Evolutionary conservation across 2,329 filamentous ascomycete species (phyloP).

Genomic region (Diplocarpon mali): DNA sequence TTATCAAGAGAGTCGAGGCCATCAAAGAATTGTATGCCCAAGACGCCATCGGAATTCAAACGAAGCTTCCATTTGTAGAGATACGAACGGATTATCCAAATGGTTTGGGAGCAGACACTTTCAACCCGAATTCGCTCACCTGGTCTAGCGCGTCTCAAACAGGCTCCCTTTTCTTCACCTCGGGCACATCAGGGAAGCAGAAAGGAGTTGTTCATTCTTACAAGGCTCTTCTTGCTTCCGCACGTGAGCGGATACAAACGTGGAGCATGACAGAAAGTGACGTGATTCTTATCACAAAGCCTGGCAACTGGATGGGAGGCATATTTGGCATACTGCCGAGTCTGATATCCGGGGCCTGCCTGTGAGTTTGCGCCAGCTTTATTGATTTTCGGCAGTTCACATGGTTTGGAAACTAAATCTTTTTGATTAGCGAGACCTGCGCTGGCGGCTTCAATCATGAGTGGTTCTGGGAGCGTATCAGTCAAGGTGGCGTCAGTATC

Average conservation of each 20-base stretch:
- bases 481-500: constrained; percentile 13
- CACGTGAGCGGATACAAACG: constrained; percentile 14
- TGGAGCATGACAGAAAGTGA: constrained; percentile 17
- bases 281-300: constrained; percentile 14
- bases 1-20: constrained; percentile 9
- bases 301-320: constrained; percentile 17
- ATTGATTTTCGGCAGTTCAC: no score
- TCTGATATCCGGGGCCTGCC: constrained; percentile 16
- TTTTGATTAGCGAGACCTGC: constrained; percentile 11
- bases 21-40: constrained; percentile 8
- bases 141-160: constrained; percentile 3
- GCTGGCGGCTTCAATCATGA: constrained; percentile 12
- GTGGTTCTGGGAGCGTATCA: constrained; percentile 19
- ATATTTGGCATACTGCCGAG: constrained; percentile 17
- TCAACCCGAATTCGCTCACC: constrained; percentile 2
- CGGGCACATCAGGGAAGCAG: constrained; percentile 15
- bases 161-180: constrained; percentile 16
- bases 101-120: neutral
- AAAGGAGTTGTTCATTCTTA: constrained; percentile 16
- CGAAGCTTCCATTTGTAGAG: constrained; percentile 9
- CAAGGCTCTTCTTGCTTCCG: constrained; percentile 15
- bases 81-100: constrained; percentile 9
- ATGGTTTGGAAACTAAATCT: no score
- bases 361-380: constrained; percentile 8
- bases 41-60: neutral